A percentile compares a stretch with the other conserved stretches of the same genome.
Conservation (phyloP, 2,329 filamentous ascomycete species). For the Cryoendolithus antarcticus region DNA sequence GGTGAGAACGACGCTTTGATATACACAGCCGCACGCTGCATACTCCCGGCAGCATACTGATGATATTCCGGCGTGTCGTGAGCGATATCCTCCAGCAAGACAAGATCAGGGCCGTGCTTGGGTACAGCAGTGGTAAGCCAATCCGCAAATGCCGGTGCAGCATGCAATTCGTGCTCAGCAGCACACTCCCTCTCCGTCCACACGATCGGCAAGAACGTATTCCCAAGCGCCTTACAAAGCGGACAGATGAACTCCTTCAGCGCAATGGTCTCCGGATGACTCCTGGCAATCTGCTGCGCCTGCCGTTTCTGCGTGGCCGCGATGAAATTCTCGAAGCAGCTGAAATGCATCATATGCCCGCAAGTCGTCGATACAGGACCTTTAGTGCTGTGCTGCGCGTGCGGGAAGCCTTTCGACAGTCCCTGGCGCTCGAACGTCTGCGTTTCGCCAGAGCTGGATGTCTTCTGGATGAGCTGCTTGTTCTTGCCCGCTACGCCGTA, state of each 20-base stretch:
- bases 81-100: slow-evolving; percentile 33
- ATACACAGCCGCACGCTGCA: slow-evolving; percentile 16
- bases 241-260: slow-evolving; percentile 90
- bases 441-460: slow-evolving; percentile 58
- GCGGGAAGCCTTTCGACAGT: slow-evolving; percentile 79
- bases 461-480: slow-evolving; percentile 62
- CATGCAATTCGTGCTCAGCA: slow-evolving; percentile 49
- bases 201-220: slow-evolving; percentile 84
- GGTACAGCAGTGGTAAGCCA: slow-evolving; percentile 50
- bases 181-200: slow-evolving; percentile 88
- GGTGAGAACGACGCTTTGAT: slow-evolving; percentile 18
- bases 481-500: slow-evolving; percentile 90
- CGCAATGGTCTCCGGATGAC: slow-evolving; percentile 73
- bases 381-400: slow-evolving; percentile 41
- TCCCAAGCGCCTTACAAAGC: slow-evolving; percentile 90
- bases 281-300: slow-evolving; percentile 80
- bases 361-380: slow-evolving; percentile 84
- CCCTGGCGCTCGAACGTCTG: slow-evolving; percentile 66
- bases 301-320: slow-evolving; percentile 75
- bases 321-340: slow-evolving; percentile 86
- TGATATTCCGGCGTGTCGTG: slow-evolving; percentile 11
- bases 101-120: slow-evolving; percentile 35
- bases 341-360: slow-evolving; percentile 97
- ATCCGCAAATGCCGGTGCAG: slow-evolving; percentile 47
- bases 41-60: slow-evolving; percentile 19